Conservation (phyloP, 768 basidiomycete species). For the Rhizopogon vinicolor region DNA sequence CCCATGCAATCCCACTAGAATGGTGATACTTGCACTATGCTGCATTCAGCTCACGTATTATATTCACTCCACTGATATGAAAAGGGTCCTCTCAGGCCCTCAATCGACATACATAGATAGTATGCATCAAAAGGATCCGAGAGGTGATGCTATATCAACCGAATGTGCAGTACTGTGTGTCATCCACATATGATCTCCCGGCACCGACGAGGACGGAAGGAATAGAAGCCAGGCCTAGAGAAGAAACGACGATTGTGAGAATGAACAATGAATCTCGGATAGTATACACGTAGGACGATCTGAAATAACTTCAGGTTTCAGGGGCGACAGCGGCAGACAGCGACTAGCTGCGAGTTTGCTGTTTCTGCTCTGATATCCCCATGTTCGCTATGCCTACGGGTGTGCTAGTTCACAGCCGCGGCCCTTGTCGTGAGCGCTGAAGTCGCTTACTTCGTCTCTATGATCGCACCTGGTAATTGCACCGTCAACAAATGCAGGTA, state of each 20-base stretch:
- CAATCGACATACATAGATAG: neutral
- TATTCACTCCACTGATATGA: neutral
- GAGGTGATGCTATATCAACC: neutral
- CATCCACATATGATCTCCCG: neutral
- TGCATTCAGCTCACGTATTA: neutral
- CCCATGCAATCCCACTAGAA: too few species aligned
- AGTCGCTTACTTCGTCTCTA: too few species aligned
- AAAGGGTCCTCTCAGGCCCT: neutral
- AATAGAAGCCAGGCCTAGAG: neutral
- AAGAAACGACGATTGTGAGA: neutral
- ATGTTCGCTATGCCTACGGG: neutral
- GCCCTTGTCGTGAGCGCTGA: too few species aligned
- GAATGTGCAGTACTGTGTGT: too few species aligned
- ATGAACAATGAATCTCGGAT: neutral
- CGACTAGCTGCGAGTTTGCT: neutral
- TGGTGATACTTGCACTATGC: neutral
- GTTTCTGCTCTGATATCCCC: neutral
- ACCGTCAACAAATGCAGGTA: neutral
- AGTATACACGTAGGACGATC: neutral
- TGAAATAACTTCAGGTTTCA: too few species aligned
- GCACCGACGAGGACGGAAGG: neutral
- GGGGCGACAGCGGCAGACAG: too few species aligned
- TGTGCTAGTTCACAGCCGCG: neutral
- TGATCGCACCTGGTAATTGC: neutral
- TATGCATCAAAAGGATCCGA: neutral